Evolutionary conservation across 495 filamentous ascomycete genomes (phyloP), one percentile per base, ranked within the genome.

Genomic region (Rostrohypoxylon terebratum): DNA sequence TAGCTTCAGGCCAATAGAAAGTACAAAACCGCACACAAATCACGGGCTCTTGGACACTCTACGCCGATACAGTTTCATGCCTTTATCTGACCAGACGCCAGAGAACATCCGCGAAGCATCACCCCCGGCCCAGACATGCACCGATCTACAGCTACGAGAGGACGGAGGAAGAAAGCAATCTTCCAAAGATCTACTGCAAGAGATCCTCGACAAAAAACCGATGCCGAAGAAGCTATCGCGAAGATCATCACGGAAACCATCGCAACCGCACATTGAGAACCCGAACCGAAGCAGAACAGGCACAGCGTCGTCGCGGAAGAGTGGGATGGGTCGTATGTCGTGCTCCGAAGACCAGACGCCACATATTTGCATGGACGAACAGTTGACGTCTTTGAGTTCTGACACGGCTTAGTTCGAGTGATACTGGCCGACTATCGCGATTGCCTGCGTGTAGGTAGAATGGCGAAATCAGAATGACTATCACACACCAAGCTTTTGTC

Each of bases 331-430:
- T 44, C 60, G 65, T n/a, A 13, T 68, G 45, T 73, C 70, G 0
- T 73, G 70, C 8, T 73, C 70, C 38, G 70, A 73, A 57, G 70
- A 73, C 57, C 70, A 73, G 54, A 68, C 64, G 16, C 70, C 70
- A 3, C 70, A 73, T 44, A 57, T 73, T 23, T 73, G 70, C 16
- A 65, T 63, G 65, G 70, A 73, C 21, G 70, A 73, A 47, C 64
- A 64, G 38, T 10, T 54, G n/a, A 73, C 70, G 10, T 53, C 64
- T 14, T 18, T 72, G 3, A 65, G 59, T 8, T 73, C 65, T 14
- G 70, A 72, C 20, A 31, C 21, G 45, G 47, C 70, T 2, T 63
- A 20, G 59, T 51, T 68, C 18, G 59, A 59, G 4, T 68, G 28
- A 64, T 18, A 16, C 45, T 10, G 33, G n/a, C n/a, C 4, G 25